These are phyloP conservation scores for Rhamnella rubrinervis DNA, from an alignment of 331 rosid genomes.

Conservation along the genomic window DNA sequence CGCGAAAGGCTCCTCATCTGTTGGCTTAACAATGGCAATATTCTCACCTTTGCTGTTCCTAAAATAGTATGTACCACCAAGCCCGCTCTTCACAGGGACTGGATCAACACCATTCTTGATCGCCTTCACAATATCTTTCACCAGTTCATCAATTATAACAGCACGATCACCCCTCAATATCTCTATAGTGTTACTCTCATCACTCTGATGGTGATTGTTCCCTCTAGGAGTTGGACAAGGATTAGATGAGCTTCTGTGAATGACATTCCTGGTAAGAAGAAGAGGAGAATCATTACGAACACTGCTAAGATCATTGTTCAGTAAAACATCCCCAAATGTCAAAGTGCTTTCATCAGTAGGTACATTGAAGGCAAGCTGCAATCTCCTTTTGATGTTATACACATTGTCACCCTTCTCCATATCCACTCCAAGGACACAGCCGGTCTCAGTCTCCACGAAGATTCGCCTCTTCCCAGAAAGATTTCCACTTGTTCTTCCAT, in stretches of 20 bases:
- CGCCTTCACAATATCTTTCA: slow-evolving; percentile 52
- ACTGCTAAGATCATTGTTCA: slow-evolving; percentile 74
- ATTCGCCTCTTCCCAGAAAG: slow-evolving; percentile 68
- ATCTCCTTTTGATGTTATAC: slow-evolving; percentile 71
- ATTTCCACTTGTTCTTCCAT: slow-evolving; percentile 22
- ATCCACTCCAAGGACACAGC: slow-evolving; percentile 76
- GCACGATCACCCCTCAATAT: slow-evolving; percentile 51
- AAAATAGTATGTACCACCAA: slow-evolving; percentile 81
- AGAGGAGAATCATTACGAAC: slow-evolving; percentile 80
- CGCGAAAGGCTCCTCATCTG: slow-evolving; percentile 88
- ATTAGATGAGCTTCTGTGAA: slow-evolving; percentile 76
- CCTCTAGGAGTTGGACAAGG: slow-evolving; percentile 69
- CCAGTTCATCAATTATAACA: slow-evolving; percentile 47
- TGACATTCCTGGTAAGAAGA: slow-evolving; percentile 67
- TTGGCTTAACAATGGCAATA: slow-evolving; percentile 75
- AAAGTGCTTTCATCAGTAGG: slow-evolving; percentile 79
- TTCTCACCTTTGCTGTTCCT: slow-evolving; percentile 55
- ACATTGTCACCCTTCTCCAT: slow-evolving; percentile 77
- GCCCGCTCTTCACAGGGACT: slow-evolving; percentile 60
- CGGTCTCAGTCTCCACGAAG: slow-evolving; percentile 82
- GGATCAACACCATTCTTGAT: slow-evolving; percentile 61
- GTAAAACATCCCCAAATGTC: slow-evolving; percentile 65
- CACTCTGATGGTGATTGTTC: slow-evolving; percentile 65
- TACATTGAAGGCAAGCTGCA: slow-evolving; percentile 63
- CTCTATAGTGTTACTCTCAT: slow-evolving; percentile 64